Evolutionary conservation across 2,329 filamentous ascomycete genomes (phyloP), one percentile per base, ranked within the genome.

Genomic region (Thielaviopsis ethacetica): DNA sequence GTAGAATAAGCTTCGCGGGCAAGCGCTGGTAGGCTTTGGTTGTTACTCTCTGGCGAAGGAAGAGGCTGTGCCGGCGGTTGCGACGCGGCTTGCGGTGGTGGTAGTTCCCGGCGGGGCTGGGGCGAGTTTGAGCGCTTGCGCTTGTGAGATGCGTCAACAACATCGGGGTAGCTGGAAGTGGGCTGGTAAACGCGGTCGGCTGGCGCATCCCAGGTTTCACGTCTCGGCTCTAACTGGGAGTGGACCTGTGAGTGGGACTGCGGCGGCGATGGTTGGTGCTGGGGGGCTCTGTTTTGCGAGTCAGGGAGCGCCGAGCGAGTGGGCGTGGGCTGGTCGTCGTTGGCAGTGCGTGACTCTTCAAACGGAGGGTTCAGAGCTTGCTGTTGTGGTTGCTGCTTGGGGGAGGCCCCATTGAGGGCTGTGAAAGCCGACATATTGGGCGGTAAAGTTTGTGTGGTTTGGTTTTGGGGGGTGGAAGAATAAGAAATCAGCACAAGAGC

Each of bases 51-150:
- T 4, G 58, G 53, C 7, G 61, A 55, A 38, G 47, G 58, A 19
- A 54, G 24, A 3, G 7, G 38, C 24, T 57, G 55, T 5, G 44
- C 19, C 21, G 22, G 65, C 65, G 56, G 72, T 71, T 27, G 70
- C 69, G 70, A 70, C 5, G 65, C 66, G 5, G 65, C 66, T 61
- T 71, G 68, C 50, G 70, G 68, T 7, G 63, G 59, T 6, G 64
- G 61, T 27, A 61, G 62, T 22, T 76, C 73, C 63, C 71, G 71
- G 58, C 71, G 67, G 6, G 68, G 68, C 59, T 83, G 83, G 44
- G 74, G 69, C 5, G 85, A 87, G 53, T 75, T 72, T 6, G 86
- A 88, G 62, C 86, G 80, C 70, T 89, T 91, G 65, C 82, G 80
- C 70, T 84, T 85, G 65, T 81, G 76, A 19, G 76, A 71, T 17